Base-by-base conservation (phyloP, 495 filamentous ascomycete genomes). In the Bombardia bombarda region DNA sequence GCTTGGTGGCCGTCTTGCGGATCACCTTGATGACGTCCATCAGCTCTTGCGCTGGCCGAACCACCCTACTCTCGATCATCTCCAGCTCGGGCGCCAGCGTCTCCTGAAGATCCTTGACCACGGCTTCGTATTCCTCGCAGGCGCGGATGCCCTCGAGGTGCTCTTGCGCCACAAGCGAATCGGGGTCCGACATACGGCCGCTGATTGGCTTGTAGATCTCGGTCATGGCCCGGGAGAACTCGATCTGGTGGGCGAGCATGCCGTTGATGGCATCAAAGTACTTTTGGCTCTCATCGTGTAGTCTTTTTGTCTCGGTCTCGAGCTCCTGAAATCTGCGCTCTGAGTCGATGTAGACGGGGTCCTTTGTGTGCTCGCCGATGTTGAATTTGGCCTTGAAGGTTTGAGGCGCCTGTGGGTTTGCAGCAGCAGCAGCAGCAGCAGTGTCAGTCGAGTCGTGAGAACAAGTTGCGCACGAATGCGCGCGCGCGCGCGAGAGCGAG, bases 171-270 rank as follows among this genome's bases (percentile, higher is more conserved):
- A 82, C 70, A 43, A 85, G 77, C 14, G 84, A 84, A 47, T 89
- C 85, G 22, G 92, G 93, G 67, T 97, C 92, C 26, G 90, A 96
- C 57, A 94, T 75, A 46, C 90, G 86, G 16, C 92, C 92, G 46
- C 89, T 95, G 51, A 99, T 97, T 37, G 92, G 92, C 58, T 94
- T 95, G 72, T 99, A 99, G 50, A 99, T 83, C 66, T 99, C 93
- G 35, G 83, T 82, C 66, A 92, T 84, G 25, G 87, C 86, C 69
- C 95, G 82, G 51, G 90, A 93, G 72, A 99, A 99, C 64, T 93
- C 93, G 72, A 97, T 96, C 66, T 99, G 92, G 67, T 95, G 88
- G 63, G 70, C 80, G 51, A 99, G 71, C 92, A 99, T 99, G 70
- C 88, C 86, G 66, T 97, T 97, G 61, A 99, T 95, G 59, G 92